phyloP scores from a whole-genome alignment of 371 early-diverging fungal genomes.

The Capniomyces stellatus region DNA sequence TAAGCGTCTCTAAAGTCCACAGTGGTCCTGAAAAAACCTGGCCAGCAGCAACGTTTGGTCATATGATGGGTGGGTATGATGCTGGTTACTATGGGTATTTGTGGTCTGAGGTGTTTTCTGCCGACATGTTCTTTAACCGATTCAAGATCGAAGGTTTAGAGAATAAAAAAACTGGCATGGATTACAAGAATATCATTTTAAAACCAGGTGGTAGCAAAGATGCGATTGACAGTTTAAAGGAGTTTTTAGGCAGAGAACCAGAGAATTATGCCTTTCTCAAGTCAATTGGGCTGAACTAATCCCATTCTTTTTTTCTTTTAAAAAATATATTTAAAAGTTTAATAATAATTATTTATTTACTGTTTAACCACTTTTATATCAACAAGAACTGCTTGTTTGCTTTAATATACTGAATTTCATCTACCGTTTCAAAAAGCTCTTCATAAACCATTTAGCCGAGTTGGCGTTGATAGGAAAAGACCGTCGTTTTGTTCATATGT shows the following conservation, averaged over 20 bases:
- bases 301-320: neutral
- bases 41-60: slow-evolving; percentile 33
- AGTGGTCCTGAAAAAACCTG: slow-evolving; percentile 11
- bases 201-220: slow-evolving; percentile 54
- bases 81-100: slow-evolving; percentile 54
- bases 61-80: slow-evolving; percentile 74
- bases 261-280: slow-evolving; percentile 50
- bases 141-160: slow-evolving; percentile 40
- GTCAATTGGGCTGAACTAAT: slow-evolving; percentile 15
- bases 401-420: no score
- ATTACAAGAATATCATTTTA: slow-evolving; percentile 45
- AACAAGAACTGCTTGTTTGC: no score
- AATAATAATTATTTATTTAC: no score
- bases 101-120: slow-evolving; percentile 68
- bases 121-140: slow-evolving; percentile 66
- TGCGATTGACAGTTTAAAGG: slow-evolving; percentile 44
- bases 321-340: no score
- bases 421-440: no score
- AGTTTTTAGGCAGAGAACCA: slow-evolving; percentile 71
- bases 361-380: no score
- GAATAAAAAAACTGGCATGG: slow-evolving; percentile 28
- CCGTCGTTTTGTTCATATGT: no score
- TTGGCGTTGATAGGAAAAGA: no score
- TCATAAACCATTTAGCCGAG: no score
- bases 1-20: slow-evolving; percentile 38